Conservation (phyloP, 768 basidiomycete genomes). For the Agrocybe praecox region DNA sequence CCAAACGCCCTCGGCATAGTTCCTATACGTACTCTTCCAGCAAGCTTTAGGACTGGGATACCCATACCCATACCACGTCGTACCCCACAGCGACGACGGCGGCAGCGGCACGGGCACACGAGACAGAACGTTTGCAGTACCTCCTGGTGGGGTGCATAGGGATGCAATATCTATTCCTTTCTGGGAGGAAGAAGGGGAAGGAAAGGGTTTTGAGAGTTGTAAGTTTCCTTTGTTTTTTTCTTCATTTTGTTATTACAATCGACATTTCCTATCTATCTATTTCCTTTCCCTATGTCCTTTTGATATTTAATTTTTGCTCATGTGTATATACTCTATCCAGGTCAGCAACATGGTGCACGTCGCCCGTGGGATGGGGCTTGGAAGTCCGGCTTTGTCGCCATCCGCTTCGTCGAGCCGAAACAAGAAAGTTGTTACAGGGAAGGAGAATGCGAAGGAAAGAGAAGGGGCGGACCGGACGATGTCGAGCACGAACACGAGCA, state of each 20-base stretch:
- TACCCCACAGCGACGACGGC: too few species aligned
- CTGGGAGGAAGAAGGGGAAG: not conserved
- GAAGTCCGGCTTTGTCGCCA: too few species aligned
- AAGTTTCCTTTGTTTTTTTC: conserved; percentile 18
- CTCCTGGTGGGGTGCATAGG: conserved; percentile 62
- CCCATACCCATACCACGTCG: conserved; percentile 20
- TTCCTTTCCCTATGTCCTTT: too few species aligned
- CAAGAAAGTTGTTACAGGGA: conserved; percentile 3
- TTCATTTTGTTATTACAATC: too few species aligned
- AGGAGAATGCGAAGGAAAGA: not conserved
- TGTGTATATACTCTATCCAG: too few species aligned
- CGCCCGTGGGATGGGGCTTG: conserved; percentile 66
- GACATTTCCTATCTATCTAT: too few species aligned
- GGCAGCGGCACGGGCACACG: too few species aligned
- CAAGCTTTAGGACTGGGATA: conserved; percentile 42
- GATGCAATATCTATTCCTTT: conserved; percentile 38
- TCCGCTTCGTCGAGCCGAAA: conserved; percentile 1
- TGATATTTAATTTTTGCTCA: too few species aligned
- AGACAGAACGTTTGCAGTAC: conserved; percentile 47
- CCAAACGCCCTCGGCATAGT: too few species aligned
- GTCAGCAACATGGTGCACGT: conserved; percentile 71
- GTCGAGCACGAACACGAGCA: too few species aligned
- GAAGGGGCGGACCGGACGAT: too few species aligned
- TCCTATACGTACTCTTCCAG: conserved; percentile 37
- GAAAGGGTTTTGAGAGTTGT: conserved; percentile 49